Base-by-base conservation (phyloP, 305 asterid genomes). In the Fraxinus sp. region DNA sequence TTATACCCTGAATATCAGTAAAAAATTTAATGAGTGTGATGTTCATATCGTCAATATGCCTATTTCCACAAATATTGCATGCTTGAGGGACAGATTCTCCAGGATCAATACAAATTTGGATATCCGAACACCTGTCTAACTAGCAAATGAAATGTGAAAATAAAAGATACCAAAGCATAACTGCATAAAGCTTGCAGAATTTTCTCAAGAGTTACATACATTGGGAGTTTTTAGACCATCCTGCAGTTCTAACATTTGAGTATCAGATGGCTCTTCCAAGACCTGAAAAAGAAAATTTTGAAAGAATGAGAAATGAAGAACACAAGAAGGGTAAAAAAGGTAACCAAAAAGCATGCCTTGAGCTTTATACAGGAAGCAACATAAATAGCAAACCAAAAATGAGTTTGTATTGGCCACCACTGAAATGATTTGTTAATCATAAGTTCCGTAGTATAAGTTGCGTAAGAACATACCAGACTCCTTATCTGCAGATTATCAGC, bases 141-240 rank as follows among this genome's bases (percentile, higher is more conserved):
- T 39, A 70, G 55, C 52, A 83, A 82, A 83, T 36, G 64, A 71
- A 33, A 76, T 9, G 32, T 66, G 71, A 79, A 73, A 20, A 20
- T 22, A 62, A 20, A 22, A 62, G 2, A 62, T 24, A 8, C 32
- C 36, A 33, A 74, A 55, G 3, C 37, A 22, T 33, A 73, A 76
- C 73, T 35, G 59, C 41, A 57, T 16, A 70, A 55, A 84, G 74
- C 37, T 62, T 11, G 4, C 7, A 39, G 14, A 70, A 28, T 71
- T 35, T 10, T 39, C 32, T 62, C 0, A 33, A 30, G 78, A 81
- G 79, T 2, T 76, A 83, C 97, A 49, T 95, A 95, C 98, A 74
- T 84, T 87, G 76, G 99, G 97, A 79, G 99, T 95, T 86, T 87
- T 94, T 82, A 94, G 80, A 88, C 87, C 87, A 85, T 92, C 93